Evolutionary conservation across 1,284 basidiomycete species (phyloP), one percentile per base, ranked within the genome.

Genomic region (Boletus semigastroideus): DNA sequence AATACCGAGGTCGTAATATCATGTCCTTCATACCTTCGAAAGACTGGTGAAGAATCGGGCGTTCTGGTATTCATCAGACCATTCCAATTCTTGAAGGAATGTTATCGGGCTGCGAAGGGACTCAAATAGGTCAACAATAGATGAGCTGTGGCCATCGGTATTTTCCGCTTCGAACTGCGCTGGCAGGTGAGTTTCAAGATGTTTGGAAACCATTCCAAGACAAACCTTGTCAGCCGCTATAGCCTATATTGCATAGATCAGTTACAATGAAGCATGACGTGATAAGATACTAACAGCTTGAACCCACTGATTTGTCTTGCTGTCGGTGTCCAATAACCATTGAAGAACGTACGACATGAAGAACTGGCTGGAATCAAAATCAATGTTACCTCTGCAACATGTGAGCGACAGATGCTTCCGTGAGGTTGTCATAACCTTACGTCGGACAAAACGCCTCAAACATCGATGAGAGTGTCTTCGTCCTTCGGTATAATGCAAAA

Each of bases 111-210:
- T 95, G 52, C 91, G 85, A 53, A 98, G 79, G 1, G 95, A 98
- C 52, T 93, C 94, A 64, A 98, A 98, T 1, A 99, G 77, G 71
- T 99, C 97, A 38, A 95, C 86, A 52, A 99, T 95, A 0, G 95
- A 98, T 36, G 94, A 95, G 64, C 93, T 96, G 64, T 97, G 93
- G 0, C 90, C 88, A 59, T 92, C 90, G 3, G 80, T 70, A 39
- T 86, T 86, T 61, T 94, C 90, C 4, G 94, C 86, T 67, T 92
- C 82, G 64, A 96, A 97, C 90, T 94, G 60, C 8, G 39, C 13
- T n/a, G 33, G 51, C 33, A 34, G 2, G 41, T 64, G 36, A 64
- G 54, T 34, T 36, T 43, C 25, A 6, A 11, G 22, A 48, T 37
- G 19, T 30, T 39, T 48, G 13, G 14, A 36, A 19, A 39, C 30